Evolutionary conservation across 768 basidiomycete genomes (phyloP).

Genomic region (Favolaschia claudopus): DNA sequence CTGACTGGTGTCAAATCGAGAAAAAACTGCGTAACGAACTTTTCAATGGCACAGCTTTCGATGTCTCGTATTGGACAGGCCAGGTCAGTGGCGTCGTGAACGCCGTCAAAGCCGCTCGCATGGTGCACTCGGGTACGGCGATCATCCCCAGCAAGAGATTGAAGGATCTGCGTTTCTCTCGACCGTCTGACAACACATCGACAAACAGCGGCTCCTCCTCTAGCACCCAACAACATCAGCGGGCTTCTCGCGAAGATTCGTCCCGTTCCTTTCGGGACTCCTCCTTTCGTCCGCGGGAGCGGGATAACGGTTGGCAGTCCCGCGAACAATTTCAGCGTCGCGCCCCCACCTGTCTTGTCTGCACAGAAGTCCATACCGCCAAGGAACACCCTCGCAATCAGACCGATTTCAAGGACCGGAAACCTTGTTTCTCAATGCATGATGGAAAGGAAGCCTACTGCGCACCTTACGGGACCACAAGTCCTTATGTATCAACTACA

Average conservation of each 20-base stretch:
- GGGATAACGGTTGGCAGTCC: no score
- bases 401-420: slow-evolving; percentile 11
- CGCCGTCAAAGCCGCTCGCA: no score
- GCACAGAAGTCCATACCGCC: slow-evolving; percentile 25
- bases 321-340: no score
- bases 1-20: slow-evolving; percentile 16
- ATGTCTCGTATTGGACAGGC: not conserved
- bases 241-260: not conserved
- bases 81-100: no score
- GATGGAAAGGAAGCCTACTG: not conserved
- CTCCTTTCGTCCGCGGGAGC: not conserved
- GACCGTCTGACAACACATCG: not conserved
- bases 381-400: slow-evolving; percentile 10
- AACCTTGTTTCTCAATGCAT: slow-evolving; percentile 17
- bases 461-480: slow-evolving; percentile 11
- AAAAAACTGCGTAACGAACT: slow-evolving; percentile 3
- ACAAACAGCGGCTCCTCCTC: not conserved
- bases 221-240: not conserved
- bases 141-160: not conserved
- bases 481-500: slow-evolving; percentile 32
- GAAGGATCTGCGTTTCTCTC: not conserved
- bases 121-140: no score
- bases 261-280: not conserved
- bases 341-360: slow-evolving; percentile 28
- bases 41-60: not conserved